Evolutionary conservation across 495 filamentous ascomycete genomes (phyloP).

Genomic region (Hypoxylon rickii): DNA sequence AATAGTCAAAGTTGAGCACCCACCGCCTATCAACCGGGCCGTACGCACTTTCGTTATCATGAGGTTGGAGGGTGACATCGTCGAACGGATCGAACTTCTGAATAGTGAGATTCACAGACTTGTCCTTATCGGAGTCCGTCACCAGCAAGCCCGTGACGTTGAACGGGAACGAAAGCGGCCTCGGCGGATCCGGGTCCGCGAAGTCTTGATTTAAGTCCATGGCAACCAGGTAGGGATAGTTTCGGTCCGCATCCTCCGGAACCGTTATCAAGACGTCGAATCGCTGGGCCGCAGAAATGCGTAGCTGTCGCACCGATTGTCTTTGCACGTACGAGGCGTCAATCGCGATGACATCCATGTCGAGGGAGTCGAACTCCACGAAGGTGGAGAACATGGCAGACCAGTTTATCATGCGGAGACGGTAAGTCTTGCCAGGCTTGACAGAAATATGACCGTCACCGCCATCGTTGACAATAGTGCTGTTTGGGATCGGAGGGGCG

Average conservation of each 20-base stretch:
- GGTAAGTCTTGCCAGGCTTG: constrained; percentile 73
- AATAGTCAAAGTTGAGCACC: constrained; percentile 64
- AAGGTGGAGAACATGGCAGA: constrained; percentile 64
- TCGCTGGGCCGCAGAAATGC: constrained; percentile 65
- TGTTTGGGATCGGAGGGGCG: constrained; percentile 64
- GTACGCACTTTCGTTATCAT: constrained; percentile 55
- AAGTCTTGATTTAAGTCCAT: constrained; percentile 54
- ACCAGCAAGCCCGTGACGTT: constrained; percentile 65
- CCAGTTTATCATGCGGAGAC: constrained; percentile 75
- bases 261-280: constrained; percentile 61
- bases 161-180: constrained; percentile 36
- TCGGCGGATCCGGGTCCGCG: constrained; percentile 33
- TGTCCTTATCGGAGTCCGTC: constrained; percentile 61
- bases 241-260: constrained; percentile 44
- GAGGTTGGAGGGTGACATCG: constrained; percentile 64
- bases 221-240: constrained; percentile 61
- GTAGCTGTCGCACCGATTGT: constrained; percentile 41
- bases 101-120: constrained; percentile 53
- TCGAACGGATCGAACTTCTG: constrained; percentile 63
- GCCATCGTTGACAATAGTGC: constrained; percentile 69
- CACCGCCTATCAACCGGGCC: constrained; percentile 58
- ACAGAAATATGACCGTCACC: constrained; percentile 61
- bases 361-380: constrained; percentile 66
- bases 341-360: constrained; percentile 63
- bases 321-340: constrained; percentile 50